Conservation (phyloP, 208 protist genomes). For the Herpetomonas samuelpessoai region DNA sequence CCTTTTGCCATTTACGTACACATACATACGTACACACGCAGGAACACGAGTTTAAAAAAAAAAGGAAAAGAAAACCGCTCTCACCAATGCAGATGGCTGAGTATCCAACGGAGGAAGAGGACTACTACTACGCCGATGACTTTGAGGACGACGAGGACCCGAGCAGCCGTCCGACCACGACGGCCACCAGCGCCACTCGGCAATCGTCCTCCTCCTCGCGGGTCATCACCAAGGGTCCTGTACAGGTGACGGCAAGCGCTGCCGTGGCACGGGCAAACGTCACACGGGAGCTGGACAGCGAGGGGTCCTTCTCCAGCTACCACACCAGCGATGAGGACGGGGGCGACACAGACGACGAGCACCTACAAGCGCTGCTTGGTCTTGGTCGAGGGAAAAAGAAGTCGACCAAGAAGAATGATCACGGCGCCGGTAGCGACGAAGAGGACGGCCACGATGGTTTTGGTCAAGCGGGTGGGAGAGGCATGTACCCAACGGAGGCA, state of each 20-base stretch:
- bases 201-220: background rate
- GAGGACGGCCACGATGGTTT: background rate
- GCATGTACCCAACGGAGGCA: background rate
- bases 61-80: too few relatives aligned
- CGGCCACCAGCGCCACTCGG: background rate
- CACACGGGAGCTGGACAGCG: background rate
- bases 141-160: conserved; percentile 18
- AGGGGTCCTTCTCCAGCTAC: conserved; percentile 10
- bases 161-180: background rate
- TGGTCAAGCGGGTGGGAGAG: background rate
- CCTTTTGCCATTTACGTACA: too few relatives aligned
- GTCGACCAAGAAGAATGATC: background rate
- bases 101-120: conserved; percentile 10
- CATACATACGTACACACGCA: too few relatives aligned
- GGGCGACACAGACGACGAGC: too few relatives aligned
- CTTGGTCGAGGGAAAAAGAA: background rate
- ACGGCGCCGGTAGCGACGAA: background rate
- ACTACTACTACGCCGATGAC: conserved; percentile 17
- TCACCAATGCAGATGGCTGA: background rate
- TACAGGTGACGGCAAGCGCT: background rate
- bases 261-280: too few relatives aligned
- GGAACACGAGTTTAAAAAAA: too few relatives aligned
- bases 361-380: background rate
- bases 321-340: conserved; percentile 1
- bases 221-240: background rate